A percentile compares a stretch with the other conserved stretches of the same genome.
These are phyloP conservation scores for Lachnellula occidentalis DNA, from an alignment of 2,329 filamentous ascomycete genomes.

Conservation along the genomic window DNA sequence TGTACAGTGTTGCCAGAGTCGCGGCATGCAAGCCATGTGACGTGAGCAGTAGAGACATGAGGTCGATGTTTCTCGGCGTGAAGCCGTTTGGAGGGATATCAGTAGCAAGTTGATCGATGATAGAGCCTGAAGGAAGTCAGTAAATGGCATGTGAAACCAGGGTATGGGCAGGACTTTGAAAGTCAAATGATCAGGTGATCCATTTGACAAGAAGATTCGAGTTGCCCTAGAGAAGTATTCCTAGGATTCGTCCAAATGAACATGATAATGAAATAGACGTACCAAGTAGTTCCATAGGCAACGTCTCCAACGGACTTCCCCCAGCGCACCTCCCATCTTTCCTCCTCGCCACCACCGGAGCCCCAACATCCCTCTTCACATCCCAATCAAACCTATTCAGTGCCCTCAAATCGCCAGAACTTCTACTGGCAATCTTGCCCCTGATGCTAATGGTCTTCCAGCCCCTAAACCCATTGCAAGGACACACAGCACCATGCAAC, in stretches of 20 bases:
- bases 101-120: slow-evolving; percentile 68
- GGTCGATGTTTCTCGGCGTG: slow-evolving; percentile 69
- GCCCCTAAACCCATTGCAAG: slow-evolving; percentile 51
- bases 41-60: slow-evolving; percentile 70
- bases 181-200: slow-evolving; percentile 15
- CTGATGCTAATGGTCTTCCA: slow-evolving; percentile 59
- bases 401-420: slow-evolving; percentile 54
- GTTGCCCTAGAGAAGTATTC: background rate
- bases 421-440: slow-evolving; percentile 52
- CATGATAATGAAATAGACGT: slow-evolving; percentile 34
- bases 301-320: slow-evolving; percentile 50
- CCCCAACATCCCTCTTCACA: slow-evolving; percentile 18
- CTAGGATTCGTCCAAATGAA: background rate
- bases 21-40: slow-evolving; percentile 69
- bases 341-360: background rate
- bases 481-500: slow-evolving; percentile 54
- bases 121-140: slow-evolving; percentile 48
- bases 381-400: slow-evolving; percentile 49
- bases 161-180: background rate
- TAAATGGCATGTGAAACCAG: slow-evolving; percentile 2
- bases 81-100: slow-evolving; percentile 73
- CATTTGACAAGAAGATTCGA: background rate
- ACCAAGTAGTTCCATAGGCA: slow-evolving; percentile 69
- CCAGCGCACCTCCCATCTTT: slow-evolving; percentile 33
- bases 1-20: slow-evolving; percentile 70